Evolutionary conservation across 441 rosid species (phyloP), one percentile per base, ranked within the genome.

Genomic region (Arabidopsis lyrata): DNA sequence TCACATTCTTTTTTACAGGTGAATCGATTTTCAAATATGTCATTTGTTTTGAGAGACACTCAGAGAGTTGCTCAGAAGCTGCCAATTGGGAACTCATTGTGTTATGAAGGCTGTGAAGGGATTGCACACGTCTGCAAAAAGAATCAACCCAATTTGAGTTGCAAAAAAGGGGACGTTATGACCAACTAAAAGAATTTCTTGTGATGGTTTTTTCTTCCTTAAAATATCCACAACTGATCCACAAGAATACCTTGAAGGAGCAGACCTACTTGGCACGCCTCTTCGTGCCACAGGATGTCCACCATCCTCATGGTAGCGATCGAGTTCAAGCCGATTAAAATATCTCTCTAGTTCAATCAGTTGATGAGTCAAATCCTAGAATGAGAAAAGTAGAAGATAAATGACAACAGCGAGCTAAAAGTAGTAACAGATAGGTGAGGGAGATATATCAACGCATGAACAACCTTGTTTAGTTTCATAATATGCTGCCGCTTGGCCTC

Each of bases 1-100:
- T 93, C 18, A 88, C 82, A 67, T 84, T 91, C 73, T 83, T 86
- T 77, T 85, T 90, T 27, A 80, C 77, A 16, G 92, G 90, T 54
- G 97, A 91, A 34, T 88, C 88, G 57, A 93, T 69, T 72, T 86
- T 86, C 86, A 95, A 76, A 57, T 78, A 44, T 68, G 82, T 84
- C 98, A 95, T 91, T 82, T 93, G 98, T 78, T 88, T 87, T 39
- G 97, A 86, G 39, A 95, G 98, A 65, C 86, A 77, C 52, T 85
- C 95, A 70, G 97, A 91, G 67, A 95, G 98, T 76, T 87, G 89
- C 77, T 93, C 90, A 16, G 98, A 98, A 81, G 89, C 95, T 32
- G 83, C 91, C 82, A 95, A 63, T 76, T 95, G 97, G 58, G 95
- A 91, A 76, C 66, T 81, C 86, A 84, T 85, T 38, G 97, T 88